Evolutionary conservation across 2,329 filamentous ascomycete species (phyloP).

Genomic region (Hypoxylon sp.): DNA sequence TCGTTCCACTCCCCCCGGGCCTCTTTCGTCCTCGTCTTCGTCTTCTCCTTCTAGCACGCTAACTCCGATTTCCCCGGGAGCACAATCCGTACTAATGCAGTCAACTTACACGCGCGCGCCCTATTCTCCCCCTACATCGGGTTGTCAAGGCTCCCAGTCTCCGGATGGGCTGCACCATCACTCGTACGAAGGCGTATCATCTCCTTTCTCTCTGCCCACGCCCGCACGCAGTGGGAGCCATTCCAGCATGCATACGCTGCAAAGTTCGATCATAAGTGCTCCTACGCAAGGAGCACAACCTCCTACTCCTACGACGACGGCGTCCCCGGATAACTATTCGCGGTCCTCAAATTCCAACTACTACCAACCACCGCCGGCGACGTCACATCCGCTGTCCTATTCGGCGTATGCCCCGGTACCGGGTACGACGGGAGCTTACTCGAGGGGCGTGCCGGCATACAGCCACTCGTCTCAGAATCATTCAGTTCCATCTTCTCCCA

Average conservation of each 20-base stretch:
- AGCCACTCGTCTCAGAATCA: slow-evolving; percentile 49
- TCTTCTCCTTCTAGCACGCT: slow-evolving; percentile 60
- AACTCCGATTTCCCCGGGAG: slow-evolving; percentile 61
- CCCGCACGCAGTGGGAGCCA: slow-evolving; percentile 57
- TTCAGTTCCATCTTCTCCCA: slow-evolving; percentile 43
- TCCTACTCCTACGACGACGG: slow-evolving; percentile 61
- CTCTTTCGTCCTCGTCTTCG: slow-evolving; percentile 63
- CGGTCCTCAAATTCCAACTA: slow-evolving; percentile 68
- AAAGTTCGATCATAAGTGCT: slow-evolving; percentile 56
- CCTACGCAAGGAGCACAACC: slow-evolving; percentile 58
- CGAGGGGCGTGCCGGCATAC: slow-evolving; percentile 49
- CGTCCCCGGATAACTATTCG: slow-evolving; percentile 65
- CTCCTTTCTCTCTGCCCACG: slow-evolving; percentile 69
- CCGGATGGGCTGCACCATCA: slow-evolving; percentile 67
- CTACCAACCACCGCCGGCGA: slow-evolving; percentile 62
- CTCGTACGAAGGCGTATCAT: slow-evolving; percentile 72
- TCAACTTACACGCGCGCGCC: slow-evolving; percentile 50
- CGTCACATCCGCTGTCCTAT: slow-evolving; percentile 56
- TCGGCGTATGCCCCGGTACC: slow-evolving; percentile 59
- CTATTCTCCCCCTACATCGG: slow-evolving; percentile 46
- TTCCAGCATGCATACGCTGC: slow-evolving; percentile 41
- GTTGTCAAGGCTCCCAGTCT: slow-evolving; percentile 61
- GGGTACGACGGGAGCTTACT: slow-evolving; percentile 49
- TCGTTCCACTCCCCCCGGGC: slow-evolving; percentile 66
- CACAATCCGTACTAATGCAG: slow-evolving; percentile 55